Conservation (phyloP, 257 asterid species). For the Plectranthus barbatus region DNA sequence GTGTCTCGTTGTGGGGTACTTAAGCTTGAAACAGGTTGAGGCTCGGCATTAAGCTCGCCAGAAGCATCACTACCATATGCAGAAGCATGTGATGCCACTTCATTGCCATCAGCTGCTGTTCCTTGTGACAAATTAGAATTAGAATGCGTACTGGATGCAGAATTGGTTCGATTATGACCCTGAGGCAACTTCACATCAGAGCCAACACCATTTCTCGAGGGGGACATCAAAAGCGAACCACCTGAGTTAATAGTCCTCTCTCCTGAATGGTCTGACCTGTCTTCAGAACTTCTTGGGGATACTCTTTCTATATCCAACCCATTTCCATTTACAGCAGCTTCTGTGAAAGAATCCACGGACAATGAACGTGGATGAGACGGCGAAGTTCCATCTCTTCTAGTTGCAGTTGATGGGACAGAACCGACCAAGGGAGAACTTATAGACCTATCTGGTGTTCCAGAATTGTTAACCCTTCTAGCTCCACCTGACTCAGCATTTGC, state of each 20-base stretch:
- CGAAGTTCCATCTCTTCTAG: constrained; percentile 30
- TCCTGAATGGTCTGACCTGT: constrained; percentile 49
- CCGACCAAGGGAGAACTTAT: constrained; percentile 38
- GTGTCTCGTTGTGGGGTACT: constrained; percentile 40
- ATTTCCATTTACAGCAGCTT: constrained; percentile 36
- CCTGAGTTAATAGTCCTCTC: constrained; percentile 39
- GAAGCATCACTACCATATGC: constrained; percentile 52
- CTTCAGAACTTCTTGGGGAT: constrained; percentile 44
- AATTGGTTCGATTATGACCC: constrained; percentile 51
- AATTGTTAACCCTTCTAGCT: constrained; percentile 32
- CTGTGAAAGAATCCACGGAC: constrained; percentile 50
- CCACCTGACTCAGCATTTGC: constrained; percentile 46
- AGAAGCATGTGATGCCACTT: constrained; percentile 39
- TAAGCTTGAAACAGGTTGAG: constrained; percentile 35
- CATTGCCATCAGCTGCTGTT: constrained; percentile 45
- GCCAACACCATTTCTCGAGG: constrained; percentile 35
- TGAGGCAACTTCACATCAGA: constrained; percentile 31
- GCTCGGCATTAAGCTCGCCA: constrained; percentile 52
- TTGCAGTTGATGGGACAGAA: constrained; percentile 29
- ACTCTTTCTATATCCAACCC: constrained; percentile 37
- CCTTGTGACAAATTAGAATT: constrained; percentile 51
- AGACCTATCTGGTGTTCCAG: constrained; percentile 39
- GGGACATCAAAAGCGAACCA: constrained; percentile 27
- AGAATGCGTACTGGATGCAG: constrained; percentile 46
- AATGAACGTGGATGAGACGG: constrained; percentile 52